These are phyloP conservation scores for Emericellopsis terricola DNA, from an alignment of 495 filamentous ascomycete genomes.

Conservation along the genomic window DNA sequence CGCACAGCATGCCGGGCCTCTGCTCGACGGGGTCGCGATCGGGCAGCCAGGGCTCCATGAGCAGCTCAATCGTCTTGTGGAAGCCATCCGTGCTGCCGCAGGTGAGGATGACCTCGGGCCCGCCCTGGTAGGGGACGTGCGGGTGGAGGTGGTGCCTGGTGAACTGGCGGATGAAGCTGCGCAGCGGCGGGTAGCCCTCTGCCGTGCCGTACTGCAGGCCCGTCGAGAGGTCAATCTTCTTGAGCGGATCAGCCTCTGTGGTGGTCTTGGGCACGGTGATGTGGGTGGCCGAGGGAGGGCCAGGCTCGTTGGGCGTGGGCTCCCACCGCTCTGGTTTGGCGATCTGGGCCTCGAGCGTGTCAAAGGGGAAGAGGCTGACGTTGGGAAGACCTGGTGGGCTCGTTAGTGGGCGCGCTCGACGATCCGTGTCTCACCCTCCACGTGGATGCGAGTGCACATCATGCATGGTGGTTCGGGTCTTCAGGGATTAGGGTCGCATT, in stretches of 20 bases:
- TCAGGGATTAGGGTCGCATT: too few relatives aligned
- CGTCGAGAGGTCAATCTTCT: conserved; percentile 61
- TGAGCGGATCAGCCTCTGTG: conserved; percentile 23
- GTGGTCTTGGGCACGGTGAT: conserved; percentile 54
- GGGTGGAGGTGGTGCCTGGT: conserved; percentile 58
- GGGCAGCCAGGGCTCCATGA: conserved; percentile 56
- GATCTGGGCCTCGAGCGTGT: conserved; percentile 68
- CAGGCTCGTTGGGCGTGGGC: conserved; percentile 40
- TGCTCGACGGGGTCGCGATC: conserved; percentile 45
- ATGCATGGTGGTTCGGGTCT: too few relatives aligned
- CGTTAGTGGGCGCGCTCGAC: conserved; percentile 4
- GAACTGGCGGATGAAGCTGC: conserved; percentile 61
- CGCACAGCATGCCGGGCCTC: conserved; percentile 53
- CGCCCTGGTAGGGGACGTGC: conserved; percentile 56
- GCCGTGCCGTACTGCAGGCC: conserved; percentile 76
- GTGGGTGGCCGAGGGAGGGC: conserved; percentile 14
- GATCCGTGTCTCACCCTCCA: too few relatives aligned
- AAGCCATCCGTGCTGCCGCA: conserved; percentile 77
- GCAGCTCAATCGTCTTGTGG: conserved; percentile 50
- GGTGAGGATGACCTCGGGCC: conserved; percentile 60
- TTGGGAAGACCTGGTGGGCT: conserved; percentile 79
- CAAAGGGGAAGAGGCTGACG: conserved; percentile 69
- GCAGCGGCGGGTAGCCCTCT: conserved; percentile 58
- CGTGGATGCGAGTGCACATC: too few relatives aligned
- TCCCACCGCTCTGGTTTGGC: conserved; percentile 56